Evolutionary conservation across 169 alveolate genomes (phyloP).

Genomic region (Eimeria sp.): DNA sequence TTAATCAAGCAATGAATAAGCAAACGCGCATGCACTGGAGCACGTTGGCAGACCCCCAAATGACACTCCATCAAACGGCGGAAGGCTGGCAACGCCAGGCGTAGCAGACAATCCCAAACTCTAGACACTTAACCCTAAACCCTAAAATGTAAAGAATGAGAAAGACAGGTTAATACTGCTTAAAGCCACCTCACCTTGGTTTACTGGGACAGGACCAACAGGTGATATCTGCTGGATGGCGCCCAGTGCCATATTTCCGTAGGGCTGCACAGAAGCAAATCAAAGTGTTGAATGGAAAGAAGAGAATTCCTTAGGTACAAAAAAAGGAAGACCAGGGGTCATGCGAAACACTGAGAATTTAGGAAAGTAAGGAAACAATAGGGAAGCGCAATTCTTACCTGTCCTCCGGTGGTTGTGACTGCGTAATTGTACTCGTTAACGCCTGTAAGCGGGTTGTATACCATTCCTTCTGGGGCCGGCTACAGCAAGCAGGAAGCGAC

Average conservation of each 20-base stretch:
- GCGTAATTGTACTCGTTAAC: conserved; percentile 56
- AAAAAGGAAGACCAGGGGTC: background rate
- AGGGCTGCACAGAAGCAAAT: conserved; percentile 54
- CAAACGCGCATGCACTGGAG: background rate
- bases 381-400: background rate
- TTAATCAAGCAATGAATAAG: background rate
- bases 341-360: background rate
- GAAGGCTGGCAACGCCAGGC: background rate
- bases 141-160: background rate
- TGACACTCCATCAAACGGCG: background rate
- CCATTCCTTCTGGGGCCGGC: conserved; percentile 69
- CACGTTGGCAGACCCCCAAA: background rate
- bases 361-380: background rate
- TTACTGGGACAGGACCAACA: conserved; percentile 34
- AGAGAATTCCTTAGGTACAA: no score
- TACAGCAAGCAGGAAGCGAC: background rate
- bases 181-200: conserved; percentile 54
- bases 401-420: conserved; percentile 51
- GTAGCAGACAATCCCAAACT: no score
- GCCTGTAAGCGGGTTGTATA: conserved; percentile 62
- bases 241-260: conserved; percentile 64
- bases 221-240: conserved; percentile 72
- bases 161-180: background rate
- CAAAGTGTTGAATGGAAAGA: background rate
- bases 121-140: background rate